Conservation (phyloP, 2,329 filamentous ascomycete genomes). For the Davidsoniella virescens region DNA sequence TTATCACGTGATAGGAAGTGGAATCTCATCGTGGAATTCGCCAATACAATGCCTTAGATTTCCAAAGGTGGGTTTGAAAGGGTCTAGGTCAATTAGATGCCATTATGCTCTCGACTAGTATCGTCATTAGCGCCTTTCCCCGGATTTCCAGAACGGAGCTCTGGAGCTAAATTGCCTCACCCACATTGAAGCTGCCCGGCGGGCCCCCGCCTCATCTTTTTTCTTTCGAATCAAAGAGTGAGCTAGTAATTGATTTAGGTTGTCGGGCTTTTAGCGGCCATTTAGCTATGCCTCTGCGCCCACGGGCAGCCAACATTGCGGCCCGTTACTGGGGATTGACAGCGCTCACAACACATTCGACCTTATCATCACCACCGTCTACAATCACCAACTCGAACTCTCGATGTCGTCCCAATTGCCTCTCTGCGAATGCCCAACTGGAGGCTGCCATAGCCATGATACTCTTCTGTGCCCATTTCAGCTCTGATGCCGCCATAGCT, state of each 20-base stretch:
- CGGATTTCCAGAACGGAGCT: neutral
- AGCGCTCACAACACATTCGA: neutral
- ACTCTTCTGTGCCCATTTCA: neutral
- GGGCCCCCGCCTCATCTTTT: no score
- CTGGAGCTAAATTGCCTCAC: neutral
- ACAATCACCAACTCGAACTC: no score
- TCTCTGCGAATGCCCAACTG: neutral
- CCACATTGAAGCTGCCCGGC: no score
- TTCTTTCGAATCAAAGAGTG: no score
- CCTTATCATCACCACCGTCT: no score
- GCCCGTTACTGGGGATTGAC: neutral
- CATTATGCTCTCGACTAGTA: no score
- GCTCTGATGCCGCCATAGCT: neutral
- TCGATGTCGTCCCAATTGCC: no score
- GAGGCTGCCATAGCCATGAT: neutral
- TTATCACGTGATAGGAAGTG: neutral
- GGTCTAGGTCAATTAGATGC: no score
- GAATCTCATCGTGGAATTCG: neutral
- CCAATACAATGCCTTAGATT: neutral
- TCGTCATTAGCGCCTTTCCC: neutral
- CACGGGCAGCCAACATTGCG: neutral
- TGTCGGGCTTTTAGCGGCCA: neutral
- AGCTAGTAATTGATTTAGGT: no score
- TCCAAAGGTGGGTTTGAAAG: no score
- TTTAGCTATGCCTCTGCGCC: constrained; percentile 4